Base-by-base conservation (phyloP, 169 alveolate genomes). In the Eimeria acervulina region DNA sequence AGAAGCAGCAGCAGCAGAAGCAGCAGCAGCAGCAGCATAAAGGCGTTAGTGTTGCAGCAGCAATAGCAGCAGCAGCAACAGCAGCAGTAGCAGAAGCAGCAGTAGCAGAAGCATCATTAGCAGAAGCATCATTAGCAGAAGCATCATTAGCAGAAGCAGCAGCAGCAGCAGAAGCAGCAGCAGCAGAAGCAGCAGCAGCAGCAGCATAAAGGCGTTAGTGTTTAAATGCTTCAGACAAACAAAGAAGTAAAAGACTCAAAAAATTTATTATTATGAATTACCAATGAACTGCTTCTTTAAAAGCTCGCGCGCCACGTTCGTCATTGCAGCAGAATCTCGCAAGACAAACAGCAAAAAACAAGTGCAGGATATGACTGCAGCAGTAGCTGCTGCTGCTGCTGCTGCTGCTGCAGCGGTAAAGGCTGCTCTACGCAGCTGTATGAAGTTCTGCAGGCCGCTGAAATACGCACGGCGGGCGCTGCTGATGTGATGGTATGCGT, bases 221-320 rank as follows among this genome's bases (percentile, higher is more conserved):
- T 8, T 5, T 23, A 26, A 66, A 23, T 6, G 36, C 13, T 21
- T 15, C 68, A 55, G 10, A 66, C 12, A 66, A 66, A 23, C 5
- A 8, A 66, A 66, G 76, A 66, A 26, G 15, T 5, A 23, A 66
- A 23, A 23, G 76, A 66, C 12, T 4, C 7, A 23, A 28, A 23
- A 28, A 23, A 23, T 7, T 6, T 8, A 66, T 4, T 7, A 66
- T 8, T 5, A 66, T 7, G 21, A 66, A 66, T 26, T 7, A 97
- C 98, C 98, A 93, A 97, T 31, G 95, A 97, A 97, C 90, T 97
- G 98, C 92, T 97, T 97, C 93, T 97, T 97, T 66, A 97, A 94
- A 12, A 97, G 97, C 78, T 97, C 98, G 38, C 97, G 95, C 51
- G 98, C 98, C 68, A 97, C 97, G 94, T 96, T 96, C 90, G 97